These are phyloP conservation scores for Cryptococcus jaspeensis DNA, from an alignment of 1,284 basidiomycete genomes.

Conservation along the genomic window DNA sequence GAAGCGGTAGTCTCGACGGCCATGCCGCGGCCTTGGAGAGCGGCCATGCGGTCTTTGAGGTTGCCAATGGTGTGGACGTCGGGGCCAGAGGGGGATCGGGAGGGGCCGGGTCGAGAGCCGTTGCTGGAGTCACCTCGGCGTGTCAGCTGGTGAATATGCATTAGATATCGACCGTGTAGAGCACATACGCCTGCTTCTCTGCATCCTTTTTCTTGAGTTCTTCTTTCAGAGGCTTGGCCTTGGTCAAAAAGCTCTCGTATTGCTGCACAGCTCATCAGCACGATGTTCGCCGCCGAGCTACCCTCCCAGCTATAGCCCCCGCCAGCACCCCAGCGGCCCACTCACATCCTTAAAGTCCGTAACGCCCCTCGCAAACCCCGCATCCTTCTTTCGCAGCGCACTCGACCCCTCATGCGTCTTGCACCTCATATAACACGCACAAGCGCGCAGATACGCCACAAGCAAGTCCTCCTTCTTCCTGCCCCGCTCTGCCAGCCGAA, in stretches of 20 bases:
- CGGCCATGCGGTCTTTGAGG: conserved; percentile 50
- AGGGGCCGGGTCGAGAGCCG: conserved; percentile 13
- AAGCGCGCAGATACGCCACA: conserved; percentile 40
- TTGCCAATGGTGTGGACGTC: conserved; percentile 38
- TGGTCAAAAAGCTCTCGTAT: conserved; percentile 34
- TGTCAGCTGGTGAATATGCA: too few species aligned
- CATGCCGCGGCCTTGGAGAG: conserved; percentile 48
- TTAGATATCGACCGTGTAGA: too few species aligned
- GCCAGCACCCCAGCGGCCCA: background rate
- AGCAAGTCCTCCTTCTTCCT: conserved; percentile 42
- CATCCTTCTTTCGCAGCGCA: conserved; percentile 30
- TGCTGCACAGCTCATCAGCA: conserved; percentile 20
- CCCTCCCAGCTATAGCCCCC: background rate
- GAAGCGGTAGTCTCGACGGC: conserved; percentile 29
- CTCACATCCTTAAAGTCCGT: conserved; percentile 45
- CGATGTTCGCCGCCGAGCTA: background rate
- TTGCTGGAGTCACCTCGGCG: too few species aligned
- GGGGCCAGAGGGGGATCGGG: conserved; percentile 19
- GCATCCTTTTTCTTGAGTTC: conserved; percentile 14
- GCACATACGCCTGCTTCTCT: too few species aligned
- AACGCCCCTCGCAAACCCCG: conserved; percentile 30
- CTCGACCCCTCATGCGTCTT: conserved; percentile 31
- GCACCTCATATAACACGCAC: conserved; percentile 26
- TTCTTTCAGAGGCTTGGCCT: conserved; percentile 41
- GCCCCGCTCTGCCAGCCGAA: conserved; percentile 37